Evolutionary conservation across 129 eudicot species (phyloP).

Genomic region (Dittrichia graveolens): DNA sequence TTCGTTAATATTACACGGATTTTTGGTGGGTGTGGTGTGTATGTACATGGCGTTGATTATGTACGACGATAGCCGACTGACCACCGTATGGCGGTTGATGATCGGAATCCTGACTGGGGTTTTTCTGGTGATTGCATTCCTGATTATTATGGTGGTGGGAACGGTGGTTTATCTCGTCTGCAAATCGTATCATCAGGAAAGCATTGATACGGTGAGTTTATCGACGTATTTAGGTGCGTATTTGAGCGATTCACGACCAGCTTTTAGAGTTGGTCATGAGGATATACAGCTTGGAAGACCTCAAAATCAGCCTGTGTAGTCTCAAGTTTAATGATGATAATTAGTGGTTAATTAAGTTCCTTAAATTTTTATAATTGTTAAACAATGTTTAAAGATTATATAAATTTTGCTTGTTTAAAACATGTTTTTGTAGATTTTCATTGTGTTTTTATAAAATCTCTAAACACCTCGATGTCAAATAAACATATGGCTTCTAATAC

Average conservation of each 20-base stretch:
- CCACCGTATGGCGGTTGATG: neutral
- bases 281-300: constrained; percentile 38
- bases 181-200: constrained; percentile 29
- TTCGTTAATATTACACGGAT: neutral
- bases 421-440: no score
- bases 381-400: neutral
- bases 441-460: no score
- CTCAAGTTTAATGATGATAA: constrained; percentile 8
- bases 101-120: constrained; percentile 16
- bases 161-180: constrained; percentile 32
- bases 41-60: neutral
- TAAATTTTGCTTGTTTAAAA: no score
- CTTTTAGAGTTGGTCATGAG: constrained; percentile 18
- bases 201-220: constrained; percentile 13
- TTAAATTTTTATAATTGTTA: neutral
- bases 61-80: neutral
- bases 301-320: constrained; percentile 14
- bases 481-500: no score
- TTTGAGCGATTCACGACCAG: constrained; percentile 28
- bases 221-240: constrained; percentile 32
- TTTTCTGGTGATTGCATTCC: neutral
- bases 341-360: neutral
- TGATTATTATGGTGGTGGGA: constrained; percentile 8
- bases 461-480: no score
- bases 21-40: neutral